These are phyloP conservation scores for Serendipita sp. DNA, from an alignment of 768 basidiomycete genomes.

Conservation along the genomic window DNA sequence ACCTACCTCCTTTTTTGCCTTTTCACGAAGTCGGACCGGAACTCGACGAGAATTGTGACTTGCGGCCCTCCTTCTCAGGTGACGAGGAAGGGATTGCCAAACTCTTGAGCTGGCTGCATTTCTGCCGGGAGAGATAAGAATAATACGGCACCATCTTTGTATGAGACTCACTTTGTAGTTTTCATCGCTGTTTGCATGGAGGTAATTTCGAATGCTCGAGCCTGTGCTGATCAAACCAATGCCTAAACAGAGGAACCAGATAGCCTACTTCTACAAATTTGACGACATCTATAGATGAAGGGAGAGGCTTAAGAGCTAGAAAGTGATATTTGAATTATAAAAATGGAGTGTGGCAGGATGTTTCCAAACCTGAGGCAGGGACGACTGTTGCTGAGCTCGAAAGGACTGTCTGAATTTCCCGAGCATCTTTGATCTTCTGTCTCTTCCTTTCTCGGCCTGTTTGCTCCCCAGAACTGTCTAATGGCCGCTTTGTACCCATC, in stretches of 20 bases:
- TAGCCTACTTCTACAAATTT: conserved; percentile 62
- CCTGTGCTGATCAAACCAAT: conserved; percentile 26
- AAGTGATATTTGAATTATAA: background rate
- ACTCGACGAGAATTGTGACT: conserved; percentile 89
- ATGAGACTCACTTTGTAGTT: conserved; percentile 39
- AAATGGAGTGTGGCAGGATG: too few species aligned
- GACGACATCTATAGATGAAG: conserved; percentile 68
- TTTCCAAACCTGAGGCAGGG: too few species aligned
- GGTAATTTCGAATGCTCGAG: conserved; percentile 73
- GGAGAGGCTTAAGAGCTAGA: conserved; percentile 43
- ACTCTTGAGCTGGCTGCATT: conserved; percentile 57
- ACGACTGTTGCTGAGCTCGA: background rate
- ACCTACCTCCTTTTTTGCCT: conserved; percentile 65
- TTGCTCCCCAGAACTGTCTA: conserved; percentile 16
- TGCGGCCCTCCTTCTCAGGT: conserved; percentile 80
- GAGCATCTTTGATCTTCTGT: conserved; percentile 41
- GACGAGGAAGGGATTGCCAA: conserved; percentile 87
- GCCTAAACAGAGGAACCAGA: background rate
- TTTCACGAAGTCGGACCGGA: conserved; percentile 63
- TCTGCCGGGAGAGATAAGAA: conserved; percentile 22
- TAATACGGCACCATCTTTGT: background rate
- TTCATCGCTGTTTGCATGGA: conserved; percentile 84
- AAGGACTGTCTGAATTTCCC: conserved; percentile 35
- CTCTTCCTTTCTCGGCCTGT: conserved; percentile 48
- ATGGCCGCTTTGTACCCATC: conserved; percentile 29